phyloP scores from a whole-genome alignment of 768 basidiomycete species.

The Trametes elegans region DNA sequence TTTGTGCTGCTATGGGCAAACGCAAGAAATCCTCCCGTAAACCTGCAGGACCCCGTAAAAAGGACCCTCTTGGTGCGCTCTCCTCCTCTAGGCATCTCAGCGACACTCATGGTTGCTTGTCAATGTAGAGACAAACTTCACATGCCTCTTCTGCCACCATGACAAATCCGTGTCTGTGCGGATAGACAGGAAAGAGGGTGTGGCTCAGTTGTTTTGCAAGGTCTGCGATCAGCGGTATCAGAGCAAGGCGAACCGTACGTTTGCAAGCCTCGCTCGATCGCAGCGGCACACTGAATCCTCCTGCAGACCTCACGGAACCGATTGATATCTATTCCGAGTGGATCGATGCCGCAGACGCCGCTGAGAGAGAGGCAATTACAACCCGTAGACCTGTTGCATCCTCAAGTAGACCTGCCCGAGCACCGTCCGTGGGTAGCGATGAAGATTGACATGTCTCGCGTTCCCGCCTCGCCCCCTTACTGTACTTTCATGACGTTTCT shows the following conservation, averaged over 20 bases:
- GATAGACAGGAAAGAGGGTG: constrained; percentile 81
- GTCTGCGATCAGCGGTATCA: constrained; percentile 87
- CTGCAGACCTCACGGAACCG: constrained; percentile 77
- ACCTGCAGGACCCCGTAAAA: constrained; percentile 62
- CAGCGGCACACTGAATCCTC: constrained; percentile 6
- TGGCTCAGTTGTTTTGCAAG: constrained; percentile 77
- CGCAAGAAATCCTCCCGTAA: constrained; percentile 89
- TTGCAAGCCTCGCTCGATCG: too few relatives aligned
- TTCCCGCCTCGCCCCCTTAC: neutral
- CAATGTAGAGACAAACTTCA: constrained; percentile 70
- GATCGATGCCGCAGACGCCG: constrained; percentile 87
- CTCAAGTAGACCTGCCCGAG: constrained; percentile 46
- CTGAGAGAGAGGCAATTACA: constrained; percentile 59
- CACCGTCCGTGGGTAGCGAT: constrained; percentile 43
- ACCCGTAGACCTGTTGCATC: constrained; percentile 52
- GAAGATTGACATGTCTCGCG: constrained; percentile 40
- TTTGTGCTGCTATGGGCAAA: constrained; percentile 65
- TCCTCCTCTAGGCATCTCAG: neutral
- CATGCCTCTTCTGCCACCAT: constrained; percentile 87
- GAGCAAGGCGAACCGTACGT: constrained; percentile 82
- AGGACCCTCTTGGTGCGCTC: constrained; percentile 68
- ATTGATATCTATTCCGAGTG: constrained; percentile 91
- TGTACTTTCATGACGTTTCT: neutral
- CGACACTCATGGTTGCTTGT: neutral
- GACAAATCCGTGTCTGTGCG: constrained; percentile 86